Base-by-base conservation (phyloP, 345 rosid genomes). In the Viola odorata region DNA sequence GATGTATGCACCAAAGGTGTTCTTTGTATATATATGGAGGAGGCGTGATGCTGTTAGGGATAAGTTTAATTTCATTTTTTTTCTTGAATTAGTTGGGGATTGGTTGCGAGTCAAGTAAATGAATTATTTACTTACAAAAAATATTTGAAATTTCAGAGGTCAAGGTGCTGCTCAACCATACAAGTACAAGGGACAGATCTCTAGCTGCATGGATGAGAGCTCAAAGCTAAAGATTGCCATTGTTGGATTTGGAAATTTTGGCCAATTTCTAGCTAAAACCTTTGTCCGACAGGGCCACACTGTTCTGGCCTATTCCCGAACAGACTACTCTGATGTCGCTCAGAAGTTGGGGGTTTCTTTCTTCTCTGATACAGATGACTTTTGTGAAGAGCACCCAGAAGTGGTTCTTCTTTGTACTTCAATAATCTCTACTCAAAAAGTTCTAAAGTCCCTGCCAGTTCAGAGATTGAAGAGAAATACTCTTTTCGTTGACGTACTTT, bases 371-470 rank as follows among this genome's bases (percentile, higher is more conserved):
- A 75, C 78, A 32, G 83, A 91, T 69, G 96, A 82, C 66, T 73
- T 91, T 2, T 88, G 87, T 53, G 96, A 91, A 73, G 89, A 87
- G 70, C 96, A 91, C 72, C 97, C 94, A 2, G 87, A 91, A 60
- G 91, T 85, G 14, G 65, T 88, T 56, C 77, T 91, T 51, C 81
- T 88, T 12, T 87, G 92, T 58, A 82, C 87, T 12, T 91, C 97
- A 0, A 85, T 85, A 60, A 84, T 88, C 37, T 88, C 96, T 0
- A 77, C 96, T 6, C 87, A 84, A 70, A 81, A 71, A 50, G 96
- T 91, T 66, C 73, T 91, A 50, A 76, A 68, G 77, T 84, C 86
- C 11, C 67, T 91, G 63, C 91, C 96, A 1, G 58, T 85, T 58
- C 91, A 85, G 66, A 79, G 96, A 75, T 71, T 91, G 58, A 84